Percentiles rank a stretch among this genome's conserved stretches.
Conservation (phyloP, 257 asterid species). For the Nicotiana undulata region DNA sequence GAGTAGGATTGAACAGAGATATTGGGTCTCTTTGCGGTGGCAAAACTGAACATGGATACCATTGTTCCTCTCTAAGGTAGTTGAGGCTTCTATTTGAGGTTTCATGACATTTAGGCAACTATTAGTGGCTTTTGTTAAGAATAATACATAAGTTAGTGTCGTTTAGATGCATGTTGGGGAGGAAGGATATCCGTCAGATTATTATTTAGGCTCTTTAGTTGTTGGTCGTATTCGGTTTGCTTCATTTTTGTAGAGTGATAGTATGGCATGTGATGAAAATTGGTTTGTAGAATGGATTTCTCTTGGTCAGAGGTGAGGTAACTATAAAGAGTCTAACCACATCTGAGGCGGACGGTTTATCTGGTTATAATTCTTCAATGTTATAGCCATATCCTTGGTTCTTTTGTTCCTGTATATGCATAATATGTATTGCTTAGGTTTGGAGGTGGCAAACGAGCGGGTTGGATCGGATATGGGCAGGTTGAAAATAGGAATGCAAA, state of each 20-base stretch:
- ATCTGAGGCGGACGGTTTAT: not conserved
- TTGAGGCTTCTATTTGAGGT: not conserved
- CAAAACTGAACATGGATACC: not conserved
- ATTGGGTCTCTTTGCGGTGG: not conserved
- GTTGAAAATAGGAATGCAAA: too few relatives aligned
- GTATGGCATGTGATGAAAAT: not conserved
- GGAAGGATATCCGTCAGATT: not conserved
- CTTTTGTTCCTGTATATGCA: not conserved
- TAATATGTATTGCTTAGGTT: not conserved
- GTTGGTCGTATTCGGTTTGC: not conserved
- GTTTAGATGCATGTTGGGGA: not conserved
- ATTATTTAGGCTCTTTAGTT: not conserved
- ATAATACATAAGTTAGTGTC: not conserved
- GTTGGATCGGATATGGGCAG: too few relatives aligned
- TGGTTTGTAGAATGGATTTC: not conserved
- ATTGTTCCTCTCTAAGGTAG: not conserved
- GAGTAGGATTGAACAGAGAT: not conserved
- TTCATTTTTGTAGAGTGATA: not conserved
- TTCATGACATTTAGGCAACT: not conserved
- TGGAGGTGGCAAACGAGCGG: too few relatives aligned
- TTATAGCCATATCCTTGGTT: not conserved
- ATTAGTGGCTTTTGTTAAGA: not conserved
- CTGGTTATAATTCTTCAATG: not conserved
- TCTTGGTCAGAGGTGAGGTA: not conserved
- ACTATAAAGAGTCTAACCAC: not conserved